Conservation (phyloP, 352 stramenopile species). For the Phytopythium vexans region DNA sequence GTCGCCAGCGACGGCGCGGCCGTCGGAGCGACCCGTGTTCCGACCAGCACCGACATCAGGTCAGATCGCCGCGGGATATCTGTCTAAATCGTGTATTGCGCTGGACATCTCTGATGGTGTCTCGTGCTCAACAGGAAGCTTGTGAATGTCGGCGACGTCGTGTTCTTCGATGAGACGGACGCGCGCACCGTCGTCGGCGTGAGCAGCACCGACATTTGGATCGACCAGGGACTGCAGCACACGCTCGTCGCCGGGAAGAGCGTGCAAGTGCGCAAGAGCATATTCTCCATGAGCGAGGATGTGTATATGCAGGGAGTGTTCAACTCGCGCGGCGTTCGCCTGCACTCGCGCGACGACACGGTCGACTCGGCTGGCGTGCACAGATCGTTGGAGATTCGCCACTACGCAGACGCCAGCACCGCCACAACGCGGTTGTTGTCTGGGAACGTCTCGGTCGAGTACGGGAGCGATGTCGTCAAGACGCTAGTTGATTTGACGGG, state of each 20-base stretch:
- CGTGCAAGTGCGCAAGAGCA: constrained; percentile 40
- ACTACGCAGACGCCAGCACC: constrained; percentile 47
- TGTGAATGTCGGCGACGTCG: constrained; percentile 46
- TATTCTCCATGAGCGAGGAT: constrained; percentile 44
- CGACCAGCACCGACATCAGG: constrained; percentile 39
- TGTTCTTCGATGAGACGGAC: constrained; percentile 49
- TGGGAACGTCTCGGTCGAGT: constrained; percentile 45
- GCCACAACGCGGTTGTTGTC: constrained; percentile 21
- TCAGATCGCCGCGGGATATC: constrained; percentile 7
- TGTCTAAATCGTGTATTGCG: background rate
- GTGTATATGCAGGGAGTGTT: constrained; percentile 33
- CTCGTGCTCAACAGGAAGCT: constrained; percentile 22
- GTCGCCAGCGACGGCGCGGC: constrained; percentile 29
- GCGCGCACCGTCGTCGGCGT: constrained; percentile 48
- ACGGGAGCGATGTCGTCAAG: constrained; percentile 39
- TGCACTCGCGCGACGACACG: constrained; percentile 49
- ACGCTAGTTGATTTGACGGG: constrained; percentile 40
- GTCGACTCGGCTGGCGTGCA: constrained; percentile 24
- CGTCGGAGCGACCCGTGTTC: constrained; percentile 33
- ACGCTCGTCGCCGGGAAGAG: constrained; percentile 31
- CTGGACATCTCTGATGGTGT: background rate
- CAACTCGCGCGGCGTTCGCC: constrained; percentile 45
- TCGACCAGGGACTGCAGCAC: constrained; percentile 53
- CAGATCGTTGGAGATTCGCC: constrained; percentile 38
- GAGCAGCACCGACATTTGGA: constrained; percentile 26